Percentiles rank a stretch among this genome's conserved stretches.
Conservation (phyloP, 2,329 filamentous ascomycete genomes). For the Gnomoniopsis smithogilvyi region DNA sequence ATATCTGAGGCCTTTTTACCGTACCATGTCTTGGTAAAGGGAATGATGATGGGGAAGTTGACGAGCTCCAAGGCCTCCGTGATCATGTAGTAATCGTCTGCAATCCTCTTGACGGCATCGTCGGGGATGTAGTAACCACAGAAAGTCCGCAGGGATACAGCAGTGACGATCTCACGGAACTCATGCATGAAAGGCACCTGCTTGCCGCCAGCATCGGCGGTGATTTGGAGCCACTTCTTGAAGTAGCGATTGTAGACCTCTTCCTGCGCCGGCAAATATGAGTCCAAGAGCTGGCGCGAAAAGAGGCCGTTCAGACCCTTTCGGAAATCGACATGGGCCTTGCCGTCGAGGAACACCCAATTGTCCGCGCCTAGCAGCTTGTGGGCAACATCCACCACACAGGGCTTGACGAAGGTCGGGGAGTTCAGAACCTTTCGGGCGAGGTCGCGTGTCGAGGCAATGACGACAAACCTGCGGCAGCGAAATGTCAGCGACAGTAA, state of each 20-base stretch:
- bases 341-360: slow-evolving; percentile 97
- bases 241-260: slow-evolving; percentile 90
- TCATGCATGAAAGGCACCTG: slow-evolving; percentile 84
- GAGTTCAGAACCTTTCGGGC: slow-evolving; percentile 97
- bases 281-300: slow-evolving; percentile 82
- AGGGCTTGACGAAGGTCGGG: slow-evolving; percentile 87
- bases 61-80: slow-evolving; percentile 94
- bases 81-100: slow-evolving; percentile 95
- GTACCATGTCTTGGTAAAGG: slow-evolving; percentile 94
- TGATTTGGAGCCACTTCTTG: slow-evolving; percentile 71
- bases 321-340: slow-evolving; percentile 92
- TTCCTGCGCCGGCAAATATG: slow-evolving; percentile 89
- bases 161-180: slow-evolving; percentile 93
- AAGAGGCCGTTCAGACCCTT: slow-evolving; percentile 95
- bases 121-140: slow-evolving; percentile 94
- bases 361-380: slow-evolving; percentile 90
- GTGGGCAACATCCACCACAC: slow-evolving; percentile 89
- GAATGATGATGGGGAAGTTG: slow-evolving; percentile 96
- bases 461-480: slow-evolving; percentile 79
- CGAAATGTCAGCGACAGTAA: slow-evolving; percentile 10
- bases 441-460: slow-evolving; percentile 92
- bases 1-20: slow-evolving; percentile 94
- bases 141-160: slow-evolving; percentile 94
- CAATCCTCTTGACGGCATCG: slow-evolving; percentile 86
- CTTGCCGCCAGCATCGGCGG: slow-evolving; percentile 67